Conservation (phyloP, 768 basidiomycete genomes). For the Podaxis rugospora region DNA sequence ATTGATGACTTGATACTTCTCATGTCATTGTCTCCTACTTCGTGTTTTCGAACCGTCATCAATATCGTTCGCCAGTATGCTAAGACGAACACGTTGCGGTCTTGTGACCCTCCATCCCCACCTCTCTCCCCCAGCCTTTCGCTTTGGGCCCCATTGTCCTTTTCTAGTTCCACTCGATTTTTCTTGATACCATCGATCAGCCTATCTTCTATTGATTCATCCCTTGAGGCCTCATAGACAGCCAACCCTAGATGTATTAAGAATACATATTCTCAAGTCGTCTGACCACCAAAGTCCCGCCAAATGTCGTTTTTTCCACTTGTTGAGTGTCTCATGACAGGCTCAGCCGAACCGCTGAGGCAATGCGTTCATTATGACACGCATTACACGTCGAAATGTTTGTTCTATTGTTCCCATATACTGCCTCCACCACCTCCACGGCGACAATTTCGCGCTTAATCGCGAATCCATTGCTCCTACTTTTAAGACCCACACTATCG, state of each 20-base stretch:
- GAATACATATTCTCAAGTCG: neutral
- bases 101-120: slow-evolving; percentile 7
- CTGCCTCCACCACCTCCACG: neutral
- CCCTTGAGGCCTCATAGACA: neutral
- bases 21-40: neutral
- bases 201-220: neutral
- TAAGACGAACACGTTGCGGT: slow-evolving; percentile 7
- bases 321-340: neutral
- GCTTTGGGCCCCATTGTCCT: slow-evolving; percentile 6
- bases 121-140: neutral
- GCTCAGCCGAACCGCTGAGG: neutral
- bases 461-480: slow-evolving; percentile 1
- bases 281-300: neutral
- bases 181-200: slow-evolving; percentile 8
- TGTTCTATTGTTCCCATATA: neutral
- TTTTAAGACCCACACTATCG: neutral
- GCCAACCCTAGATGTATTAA: neutral
- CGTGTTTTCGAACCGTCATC: neutral
- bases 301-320: neutral
- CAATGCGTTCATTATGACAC: neutral
- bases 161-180: slow-evolving; percentile 2
- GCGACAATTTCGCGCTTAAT: neutral
- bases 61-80: neutral
- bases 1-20: slow-evolving; percentile 6
- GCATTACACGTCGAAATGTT: neutral